A percentile compares a stretch with the other conserved stretches of the same genome.
Conservation (phyloP, 2,329 filamentous ascomycete genomes). For the Arachnomyces sp. region DNA sequence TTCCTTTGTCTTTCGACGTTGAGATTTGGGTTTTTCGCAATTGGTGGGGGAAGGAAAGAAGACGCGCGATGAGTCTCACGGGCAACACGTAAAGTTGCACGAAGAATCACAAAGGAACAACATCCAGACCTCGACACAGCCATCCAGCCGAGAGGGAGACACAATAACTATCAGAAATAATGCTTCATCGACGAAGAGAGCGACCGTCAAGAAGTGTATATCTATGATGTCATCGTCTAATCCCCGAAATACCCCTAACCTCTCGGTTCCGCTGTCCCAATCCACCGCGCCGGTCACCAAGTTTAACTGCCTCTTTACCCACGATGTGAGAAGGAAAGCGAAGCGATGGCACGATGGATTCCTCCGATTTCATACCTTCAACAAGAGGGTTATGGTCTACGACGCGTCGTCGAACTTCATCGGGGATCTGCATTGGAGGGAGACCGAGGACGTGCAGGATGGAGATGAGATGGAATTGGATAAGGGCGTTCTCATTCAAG, state of each 20-base stretch:
- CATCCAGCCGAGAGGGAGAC: no score
- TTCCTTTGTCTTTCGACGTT: neutral
- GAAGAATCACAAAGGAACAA: no score
- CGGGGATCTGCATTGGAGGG: slow-evolving; percentile 75
- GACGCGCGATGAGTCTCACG: neutral
- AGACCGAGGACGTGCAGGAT: slow-evolving; percentile 59
- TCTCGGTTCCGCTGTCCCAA: slow-evolving; percentile 43
- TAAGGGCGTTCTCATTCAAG: slow-evolving; percentile 68
- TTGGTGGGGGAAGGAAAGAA: neutral
- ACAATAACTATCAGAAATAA: neutral
- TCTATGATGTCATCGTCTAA: slow-evolving; percentile 10
- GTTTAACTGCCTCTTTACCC: slow-evolving; percentile 77
- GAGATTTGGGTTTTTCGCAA: neutral
- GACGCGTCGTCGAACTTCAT: slow-evolving; percentile 72
- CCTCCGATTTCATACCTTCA: slow-evolving; percentile 82
- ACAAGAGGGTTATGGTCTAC: slow-evolving; percentile 83
- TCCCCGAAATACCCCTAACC: slow-evolving; percentile 24
- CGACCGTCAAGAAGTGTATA: slow-evolving; percentile 2
- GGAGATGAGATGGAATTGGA: slow-evolving; percentile 78
- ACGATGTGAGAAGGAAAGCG: slow-evolving; percentile 75
- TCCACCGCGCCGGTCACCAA: slow-evolving; percentile 69
- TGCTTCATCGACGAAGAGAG: slow-evolving; percentile 9
- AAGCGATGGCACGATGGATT: slow-evolving; percentile 92
- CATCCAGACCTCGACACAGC: no score
- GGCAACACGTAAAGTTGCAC: no score